Evolutionary conservation across 2,329 filamentous ascomycete species (phyloP), one percentile per base, ranked within the genome.

Genomic region (Arachnomyces sp.): DNA sequence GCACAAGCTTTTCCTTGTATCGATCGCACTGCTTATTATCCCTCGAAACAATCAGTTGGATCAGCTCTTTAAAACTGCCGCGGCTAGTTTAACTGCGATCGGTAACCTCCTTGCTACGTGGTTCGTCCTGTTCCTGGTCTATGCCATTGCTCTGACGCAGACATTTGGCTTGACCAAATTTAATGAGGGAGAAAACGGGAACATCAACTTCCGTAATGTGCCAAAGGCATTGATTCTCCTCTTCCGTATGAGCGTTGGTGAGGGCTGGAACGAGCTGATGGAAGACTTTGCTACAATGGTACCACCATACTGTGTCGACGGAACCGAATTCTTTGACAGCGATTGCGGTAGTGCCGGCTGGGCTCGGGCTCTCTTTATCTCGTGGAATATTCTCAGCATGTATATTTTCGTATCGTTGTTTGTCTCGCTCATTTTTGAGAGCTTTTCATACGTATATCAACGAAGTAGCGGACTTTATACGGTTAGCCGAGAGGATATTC

Each of bases 341-440:
- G 93, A 98, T 64, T 98, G 92, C 56, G 92, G 92, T 43, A 95
- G 90, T 65, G 77, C 80, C 37, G 76, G 80, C 30, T 98, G 92
- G 88, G 88, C 92, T 6, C 76, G 88, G 38, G 78, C 81, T 28
- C 72, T 98, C 7, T 98, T 98, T 68, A 88, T 96, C 43, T 79
- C 84, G 3, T 98, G 92, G 92, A 98, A 98, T 69, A 90, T 98
- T 54, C 76, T 98, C 64, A 96, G 90, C 84, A 98, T 98, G 92
- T 98, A 98, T 67, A 94, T 98, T 55, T 98, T 98, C 56, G 90
- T 96, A 57, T 95, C 90, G 57, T 69, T 98, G 58, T 98, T 98
- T 62, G 90, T 98, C 44, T 98, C 92, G 36, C 80, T 98, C 60
- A 98, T 98, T 52, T 98, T 93, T 67, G 92, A 98, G 69, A 96